Evolutionary conservation across 2,329 filamentous ascomycete species (phyloP).

Genomic region (Nemania sp.): DNA sequence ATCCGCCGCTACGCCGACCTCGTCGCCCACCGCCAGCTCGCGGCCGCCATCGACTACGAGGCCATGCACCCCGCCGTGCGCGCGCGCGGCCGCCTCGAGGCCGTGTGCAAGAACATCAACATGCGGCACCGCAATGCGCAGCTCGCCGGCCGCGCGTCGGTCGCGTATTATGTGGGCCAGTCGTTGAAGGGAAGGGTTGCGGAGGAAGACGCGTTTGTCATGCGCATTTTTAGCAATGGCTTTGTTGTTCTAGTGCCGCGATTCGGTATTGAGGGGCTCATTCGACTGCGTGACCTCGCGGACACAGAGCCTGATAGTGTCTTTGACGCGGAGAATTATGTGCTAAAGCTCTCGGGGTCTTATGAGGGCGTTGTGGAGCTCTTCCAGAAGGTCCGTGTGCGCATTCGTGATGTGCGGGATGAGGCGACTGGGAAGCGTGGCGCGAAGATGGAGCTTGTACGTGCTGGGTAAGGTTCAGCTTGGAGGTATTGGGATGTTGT

Average conservation of each 20-base stretch:
- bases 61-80: slow-evolving; percentile 83
- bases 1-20: slow-evolving; percentile 98
- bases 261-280: slow-evolving; percentile 94
- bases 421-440: slow-evolving; percentile 96
- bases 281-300: slow-evolving; percentile 85
- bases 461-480: slow-evolving; percentile 16
- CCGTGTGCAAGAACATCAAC: slow-evolving; percentile 98
- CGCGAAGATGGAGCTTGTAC: slow-evolving; percentile 78
- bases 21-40: slow-evolving; percentile 91
- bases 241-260: slow-evolving; percentile 96
- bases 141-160: slow-evolving; percentile 90
- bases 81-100: slow-evolving; percentile 86
- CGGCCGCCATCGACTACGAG: slow-evolving; percentile 94
- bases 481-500: no score
- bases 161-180: slow-evolving; percentile 98
- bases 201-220: slow-evolving; percentile 93
- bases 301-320: slow-evolving; percentile 81
- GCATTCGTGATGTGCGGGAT: slow-evolving; percentile 92
- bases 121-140: slow-evolving; percentile 96
- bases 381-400: slow-evolving; percentile 91
- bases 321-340: slow-evolving; percentile 89
- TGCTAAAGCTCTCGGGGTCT: slow-evolving; percentile 71
- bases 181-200: slow-evolving; percentile 82
- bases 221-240: slow-evolving; percentile 97
- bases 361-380: slow-evolving; percentile 76